Evolutionary conservation across 495 filamentous ascomycete genomes (phyloP), one percentile per base, ranked within the genome.

Genomic region (Lophium mytilinum): DNA sequence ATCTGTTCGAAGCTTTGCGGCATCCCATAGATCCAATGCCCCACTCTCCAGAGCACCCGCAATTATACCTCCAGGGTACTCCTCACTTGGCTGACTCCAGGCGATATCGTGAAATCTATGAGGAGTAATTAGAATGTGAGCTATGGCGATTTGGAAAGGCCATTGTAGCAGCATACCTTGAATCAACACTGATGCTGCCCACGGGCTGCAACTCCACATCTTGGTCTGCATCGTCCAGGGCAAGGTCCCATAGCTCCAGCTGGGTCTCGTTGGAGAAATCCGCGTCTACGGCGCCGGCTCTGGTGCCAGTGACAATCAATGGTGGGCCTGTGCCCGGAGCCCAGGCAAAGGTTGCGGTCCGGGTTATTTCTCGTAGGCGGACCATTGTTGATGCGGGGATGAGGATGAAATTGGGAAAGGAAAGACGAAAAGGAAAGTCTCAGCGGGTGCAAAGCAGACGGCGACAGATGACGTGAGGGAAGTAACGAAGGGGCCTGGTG

Each of bases 221-320:
- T 64, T 83, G 83, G 56, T 87, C 81, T 42, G 77, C 71, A 69
- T 81, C 83, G 70, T 89, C 86, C 65, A 96, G 74, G 66, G 78
- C 83, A 56, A 97, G 74, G 76, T 97, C 90, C 93, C 93, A 99
- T 43, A 99, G 78, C 76, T 99, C 93, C 40, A 99, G 78, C 73
- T 90, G 89, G 54, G 90, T 96, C 70, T 96, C 90, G 72, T 93
- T 90, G 5, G 93, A 97, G 76, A 99, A 97, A 70, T 96, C 91
- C 64, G 88, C 90, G 73, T 93, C 89, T 15, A 97, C 90, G 59
- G 93, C 93, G 52, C 93, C 93, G 53, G 92, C 90, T 66, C 88
- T 82, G 21, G 93, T 97, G 65, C 93, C 93, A n/a, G 93, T 97
- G 41, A 90, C 92, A 53, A 99, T 77, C 63, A 94, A 79, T 61